phyloP scores from a whole-genome alignment of 805 yeast species.

The Metschnikowia shivogae region DNA sequence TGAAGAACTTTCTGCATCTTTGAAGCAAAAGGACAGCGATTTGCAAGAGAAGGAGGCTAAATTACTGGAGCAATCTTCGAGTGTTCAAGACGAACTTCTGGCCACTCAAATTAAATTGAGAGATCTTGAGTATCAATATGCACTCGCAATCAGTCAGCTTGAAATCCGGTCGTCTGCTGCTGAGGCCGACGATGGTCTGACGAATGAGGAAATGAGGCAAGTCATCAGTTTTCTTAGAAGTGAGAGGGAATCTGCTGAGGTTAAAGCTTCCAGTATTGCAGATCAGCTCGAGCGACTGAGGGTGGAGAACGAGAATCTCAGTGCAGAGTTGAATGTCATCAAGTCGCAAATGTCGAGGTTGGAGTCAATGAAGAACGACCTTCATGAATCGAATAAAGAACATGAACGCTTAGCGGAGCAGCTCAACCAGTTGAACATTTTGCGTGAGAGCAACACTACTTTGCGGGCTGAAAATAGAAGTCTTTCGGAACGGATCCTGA shows the following conservation, averaged over 20 bases:
- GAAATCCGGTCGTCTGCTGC: conserved; percentile 35
- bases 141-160: conserved; percentile 62
- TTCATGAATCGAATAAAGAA: conserved; percentile 34
- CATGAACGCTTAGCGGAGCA: conserved; percentile 49
- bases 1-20: conserved; percentile 4
- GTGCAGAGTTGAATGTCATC: conserved; percentile 49
- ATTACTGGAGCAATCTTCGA: conserved; percentile 20
- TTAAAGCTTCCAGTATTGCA: conserved; percentile 36
- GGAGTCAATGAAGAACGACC: conserved; percentile 17
- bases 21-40: conserved; percentile 33
- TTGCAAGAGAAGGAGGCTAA: conserved; percentile 35
- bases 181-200: conserved; percentile 9
- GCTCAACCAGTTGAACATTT: conserved; percentile 55
- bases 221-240: conserved; percentile 62
- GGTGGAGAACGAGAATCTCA: conserved; percentile 45
- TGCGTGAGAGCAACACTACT: conserved; percentile 66
- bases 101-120: conserved; percentile 42
- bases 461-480: conserved; percentile 48
- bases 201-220: conserved; percentile 35
- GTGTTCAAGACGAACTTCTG: conserved; percentile 35
- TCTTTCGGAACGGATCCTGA: conserved; percentile 20
- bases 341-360: conserved; percentile 42
- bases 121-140: conserved; percentile 65
- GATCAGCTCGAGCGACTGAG: conserved; percentile 55
- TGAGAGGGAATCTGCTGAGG: conserved; percentile 68